Evolutionary conservation across 2,329 filamentous ascomycete species (phyloP).

Genomic region (Orbilia brochopaga): DNA sequence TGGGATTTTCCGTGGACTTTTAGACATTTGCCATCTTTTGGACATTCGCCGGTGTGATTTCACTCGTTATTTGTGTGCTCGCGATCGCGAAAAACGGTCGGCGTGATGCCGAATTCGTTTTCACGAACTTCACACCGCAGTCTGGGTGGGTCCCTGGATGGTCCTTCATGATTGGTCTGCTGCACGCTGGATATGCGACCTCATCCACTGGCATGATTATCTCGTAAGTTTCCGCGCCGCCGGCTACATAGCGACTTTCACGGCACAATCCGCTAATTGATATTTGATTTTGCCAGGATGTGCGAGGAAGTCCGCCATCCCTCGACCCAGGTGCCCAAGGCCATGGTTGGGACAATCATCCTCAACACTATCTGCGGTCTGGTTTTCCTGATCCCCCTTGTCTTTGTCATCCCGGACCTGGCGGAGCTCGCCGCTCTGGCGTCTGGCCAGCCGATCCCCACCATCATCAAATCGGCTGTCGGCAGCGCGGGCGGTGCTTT

Average conservation of each 20-base stretch:
- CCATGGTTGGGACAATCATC: constrained; percentile 71
- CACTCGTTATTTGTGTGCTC: constrained; percentile 68
- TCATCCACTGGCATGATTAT: constrained; percentile 82
- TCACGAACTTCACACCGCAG: constrained; percentile 70
- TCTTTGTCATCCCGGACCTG: constrained; percentile 73
- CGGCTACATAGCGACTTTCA: constrained; percentile 15
- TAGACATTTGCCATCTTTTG: constrained; percentile 75
- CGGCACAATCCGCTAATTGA: constrained; percentile 23
- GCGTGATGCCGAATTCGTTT: constrained; percentile 68
- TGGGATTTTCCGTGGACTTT: constrained; percentile 19
- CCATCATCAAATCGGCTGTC: constrained; percentile 69
- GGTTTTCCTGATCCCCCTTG: constrained; percentile 71
- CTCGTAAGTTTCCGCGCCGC: constrained; percentile 63
- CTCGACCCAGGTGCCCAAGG: constrained; percentile 72
- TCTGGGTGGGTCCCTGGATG: constrained; percentile 75
- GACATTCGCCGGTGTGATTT: constrained; percentile 74
- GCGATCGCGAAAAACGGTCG: constrained; percentile 73
- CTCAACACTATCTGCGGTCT: constrained; percentile 72
- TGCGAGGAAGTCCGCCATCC: constrained; percentile 74
- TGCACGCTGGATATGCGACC: constrained; percentile 75
- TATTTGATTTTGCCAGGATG: constrained; percentile 63
- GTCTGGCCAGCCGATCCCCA: constrained; percentile 69
- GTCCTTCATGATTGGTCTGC: constrained; percentile 74
- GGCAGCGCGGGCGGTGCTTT: constrained; percentile 69
- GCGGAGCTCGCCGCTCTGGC: constrained; percentile 63